Conservation (phyloP, 1,284 basidiomycete species). For the Pseudozyma hubeiensis region DNA sequence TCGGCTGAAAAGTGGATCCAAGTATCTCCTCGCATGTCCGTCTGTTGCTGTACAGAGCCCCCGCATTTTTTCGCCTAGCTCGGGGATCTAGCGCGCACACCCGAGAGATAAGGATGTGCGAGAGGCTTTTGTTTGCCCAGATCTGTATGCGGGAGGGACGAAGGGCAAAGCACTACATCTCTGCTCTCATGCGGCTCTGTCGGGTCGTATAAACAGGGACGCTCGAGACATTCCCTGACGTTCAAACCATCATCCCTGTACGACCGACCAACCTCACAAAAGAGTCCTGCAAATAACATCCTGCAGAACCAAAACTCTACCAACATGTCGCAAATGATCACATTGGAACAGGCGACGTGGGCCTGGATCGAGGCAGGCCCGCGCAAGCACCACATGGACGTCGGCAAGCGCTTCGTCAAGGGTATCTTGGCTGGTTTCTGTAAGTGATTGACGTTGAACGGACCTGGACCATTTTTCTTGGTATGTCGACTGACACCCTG, state of each 20-base stretch:
- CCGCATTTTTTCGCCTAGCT: not conserved
- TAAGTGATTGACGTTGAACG: constrained; percentile 10
- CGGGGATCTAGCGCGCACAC: not conserved
- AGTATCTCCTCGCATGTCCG: constrained; percentile 3
- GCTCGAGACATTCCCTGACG: no score
- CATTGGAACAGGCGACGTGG: constrained; percentile 60
- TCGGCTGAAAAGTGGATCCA: not conserved
- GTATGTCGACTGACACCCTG: not conserved
- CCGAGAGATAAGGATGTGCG: not conserved
- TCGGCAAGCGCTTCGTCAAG: constrained; percentile 54
- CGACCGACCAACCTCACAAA: not conserved
- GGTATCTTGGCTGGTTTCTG: constrained; percentile 55
- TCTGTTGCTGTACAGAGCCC: not conserved
- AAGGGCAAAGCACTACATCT: not conserved
- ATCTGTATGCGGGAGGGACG: not conserved
- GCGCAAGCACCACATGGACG: constrained; percentile 43
- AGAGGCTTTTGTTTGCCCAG: constrained; percentile 2
- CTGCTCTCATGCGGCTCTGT: not conserved
- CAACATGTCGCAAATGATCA: constrained; percentile 54
- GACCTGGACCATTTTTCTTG: not conserved
- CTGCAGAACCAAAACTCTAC: no score
- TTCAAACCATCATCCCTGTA: not conserved
- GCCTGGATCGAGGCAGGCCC: constrained; percentile 56
- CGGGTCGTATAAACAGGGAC: not conserved
- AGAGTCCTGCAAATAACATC: not conserved